Conservation (phyloP, 129 eudicot species). For the Erigeron canadensis region DNA sequence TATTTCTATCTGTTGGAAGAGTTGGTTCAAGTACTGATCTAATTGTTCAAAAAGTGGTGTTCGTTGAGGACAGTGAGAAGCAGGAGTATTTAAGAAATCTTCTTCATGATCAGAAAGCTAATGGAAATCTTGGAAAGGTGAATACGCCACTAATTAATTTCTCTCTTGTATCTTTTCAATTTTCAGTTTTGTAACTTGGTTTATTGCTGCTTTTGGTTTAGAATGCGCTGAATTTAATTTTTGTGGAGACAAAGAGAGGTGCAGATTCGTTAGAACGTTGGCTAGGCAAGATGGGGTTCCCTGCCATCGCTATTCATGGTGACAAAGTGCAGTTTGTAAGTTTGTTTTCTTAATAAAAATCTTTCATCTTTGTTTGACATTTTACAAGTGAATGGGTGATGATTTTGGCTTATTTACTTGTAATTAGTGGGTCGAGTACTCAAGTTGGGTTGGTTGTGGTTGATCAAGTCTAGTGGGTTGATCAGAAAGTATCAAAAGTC, state of each 20-base stretch:
- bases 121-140: constrained; percentile 53
- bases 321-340: constrained; percentile 75
- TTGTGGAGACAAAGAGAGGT: constrained; percentile 73
- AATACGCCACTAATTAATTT: neutral
- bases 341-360: too few relatives aligned
- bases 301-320: constrained; percentile 72
- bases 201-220: constrained; percentile 19
- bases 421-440: too few relatives aligned
- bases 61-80: constrained; percentile 57
- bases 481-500: too few relatives aligned
- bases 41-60: constrained; percentile 60
- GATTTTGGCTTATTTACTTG: too few relatives aligned
- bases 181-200: neutral
- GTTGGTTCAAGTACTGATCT: constrained; percentile 86
- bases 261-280: constrained; percentile 57
- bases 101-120: constrained; percentile 45
- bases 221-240: constrained; percentile 58
- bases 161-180: neutral
- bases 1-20: constrained; percentile 69
- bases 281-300: constrained; percentile 54
- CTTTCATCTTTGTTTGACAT: too few relatives aligned
- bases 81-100: constrained; percentile 39
- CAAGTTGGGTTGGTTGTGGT: too few relatives aligned
- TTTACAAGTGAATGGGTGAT: too few relatives aligned
- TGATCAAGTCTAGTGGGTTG: too few relatives aligned